phyloP scores from a whole-genome alignment of 2,329 filamentous ascomycete genomes.

The Xylariaceae sp. region DNA sequence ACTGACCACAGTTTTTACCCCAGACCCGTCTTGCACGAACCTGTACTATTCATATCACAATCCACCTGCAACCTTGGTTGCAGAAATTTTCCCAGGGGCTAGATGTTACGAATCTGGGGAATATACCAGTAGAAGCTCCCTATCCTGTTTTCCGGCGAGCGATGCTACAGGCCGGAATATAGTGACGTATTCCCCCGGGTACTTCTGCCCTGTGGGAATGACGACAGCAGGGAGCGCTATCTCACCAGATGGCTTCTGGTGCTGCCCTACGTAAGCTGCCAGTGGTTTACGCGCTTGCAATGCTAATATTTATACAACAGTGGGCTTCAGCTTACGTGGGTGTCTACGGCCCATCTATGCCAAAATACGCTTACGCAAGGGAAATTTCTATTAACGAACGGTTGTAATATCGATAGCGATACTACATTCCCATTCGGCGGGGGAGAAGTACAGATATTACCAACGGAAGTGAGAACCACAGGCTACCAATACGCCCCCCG shows the following conservation, averaged over 20 bases:
- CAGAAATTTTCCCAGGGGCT: too few species aligned
- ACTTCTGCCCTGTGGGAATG: slow-evolving; percentile 10
- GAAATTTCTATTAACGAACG: too few species aligned
- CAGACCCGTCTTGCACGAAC: too few species aligned
- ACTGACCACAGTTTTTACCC: too few species aligned
- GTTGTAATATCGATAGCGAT: too few species aligned
- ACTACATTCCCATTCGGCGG: too few species aligned
- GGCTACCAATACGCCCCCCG: too few species aligned
- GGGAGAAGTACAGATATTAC: too few species aligned
- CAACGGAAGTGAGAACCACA: too few species aligned
- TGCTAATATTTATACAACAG: neutral
- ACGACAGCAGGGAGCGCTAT: neutral
- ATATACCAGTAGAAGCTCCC: neutral
- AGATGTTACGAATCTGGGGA: too few species aligned
- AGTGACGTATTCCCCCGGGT: slow-evolving; percentile 7
- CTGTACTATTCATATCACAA: too few species aligned
- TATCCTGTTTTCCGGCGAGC: neutral
- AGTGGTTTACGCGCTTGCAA: neutral
- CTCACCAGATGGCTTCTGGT: neutral
- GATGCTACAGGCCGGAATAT: neutral
- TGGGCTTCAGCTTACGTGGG: neutral
- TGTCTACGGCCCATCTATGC: neutral
- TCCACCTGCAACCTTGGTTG: too few species aligned
- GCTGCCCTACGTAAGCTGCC: neutral
- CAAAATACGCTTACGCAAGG: neutral